Base-by-base conservation (phyloP, 192 early-diverging fungal genomes). In the Mortierella hygrophila region DNA sequence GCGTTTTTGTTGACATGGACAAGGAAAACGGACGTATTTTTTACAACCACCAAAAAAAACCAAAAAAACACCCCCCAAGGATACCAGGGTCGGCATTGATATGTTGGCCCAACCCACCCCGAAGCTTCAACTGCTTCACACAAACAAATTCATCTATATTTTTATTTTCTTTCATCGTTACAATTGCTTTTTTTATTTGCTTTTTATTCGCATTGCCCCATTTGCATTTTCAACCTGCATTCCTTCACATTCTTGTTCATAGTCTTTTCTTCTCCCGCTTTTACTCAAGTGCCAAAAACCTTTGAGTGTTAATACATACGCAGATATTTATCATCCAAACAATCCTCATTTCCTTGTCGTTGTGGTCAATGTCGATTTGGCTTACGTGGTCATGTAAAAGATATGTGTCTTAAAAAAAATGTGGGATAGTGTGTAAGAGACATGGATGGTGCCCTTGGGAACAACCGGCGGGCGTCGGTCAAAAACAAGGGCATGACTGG, bases 171-270 rank as follows among this genome's bases (percentile, higher is more conserved):
- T 35, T 35, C 35, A 35, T 57, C 55, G 55, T n/a, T 26, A 3
- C 55, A 23, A 0, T 26, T 57, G 5, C n/a, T 57, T 57, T 57
- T 57, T 57, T 57, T n/a, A 5, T 20, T 52, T 23, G 41, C 40
- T 55, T 49, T 54, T 57, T 76, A 9, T 76, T 65, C 35, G 37
- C 44, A 42, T 68, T 42, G 23, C 20, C 75, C 75, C 38, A 76
- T 7, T 37, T 40, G 26, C 75, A 68, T 60, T 57, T 68, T 38
- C 52, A 76, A 55, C 60, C 60, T 35, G 21, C 60, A 65, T 63
- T 76, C 60, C 13, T 65, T 6, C 38, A 3, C 38, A 0, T 68
- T 76, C 60, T 57, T 71, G 16, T 70, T 32, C 49, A 38, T 54
- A 35, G 40, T 49, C 29, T 37, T 78, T 78, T 35, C 29, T 76